These are phyloP conservation scores for Diddensiella transvaalensis DNA, from an alignment of 805 yeast genomes.

Conservation along the genomic window DNA sequence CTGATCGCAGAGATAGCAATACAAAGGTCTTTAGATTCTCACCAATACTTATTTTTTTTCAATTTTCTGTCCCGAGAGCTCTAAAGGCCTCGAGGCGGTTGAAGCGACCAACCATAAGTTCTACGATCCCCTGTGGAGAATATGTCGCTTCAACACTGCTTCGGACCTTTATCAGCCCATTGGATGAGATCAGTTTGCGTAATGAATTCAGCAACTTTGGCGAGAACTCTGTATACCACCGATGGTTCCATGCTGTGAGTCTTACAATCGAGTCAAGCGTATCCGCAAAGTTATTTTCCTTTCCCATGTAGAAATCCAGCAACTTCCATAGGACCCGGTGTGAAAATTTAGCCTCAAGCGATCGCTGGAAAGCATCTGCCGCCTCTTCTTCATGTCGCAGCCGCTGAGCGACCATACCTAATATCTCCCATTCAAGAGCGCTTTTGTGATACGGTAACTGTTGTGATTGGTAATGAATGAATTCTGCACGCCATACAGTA, in stretches of 20 bases:
- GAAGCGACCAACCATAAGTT: conserved; percentile 27
- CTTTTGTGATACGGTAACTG: conserved; percentile 72
- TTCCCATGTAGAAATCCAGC: conserved; percentile 55
- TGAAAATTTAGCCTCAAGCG: conserved; percentile 71
- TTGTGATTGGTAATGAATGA: conserved; percentile 83
- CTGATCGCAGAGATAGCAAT: neutral
- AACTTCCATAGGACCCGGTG: conserved; percentile 74
- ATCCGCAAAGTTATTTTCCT: conserved; percentile 23
- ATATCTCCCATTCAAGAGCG: conserved; percentile 87
- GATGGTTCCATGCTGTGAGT: conserved; percentile 93
- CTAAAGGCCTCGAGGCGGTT: conserved; percentile 23
- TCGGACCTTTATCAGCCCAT: conserved; percentile 74
- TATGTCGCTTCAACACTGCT: conserved; percentile 34
- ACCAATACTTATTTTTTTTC: neutral
- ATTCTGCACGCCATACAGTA: conserved; percentile 92
- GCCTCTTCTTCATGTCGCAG: conserved; percentile 87
- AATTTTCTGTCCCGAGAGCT: conserved; percentile 25
- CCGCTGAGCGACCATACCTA: conserved; percentile 82
- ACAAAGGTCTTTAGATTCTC: no score
- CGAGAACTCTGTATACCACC: conserved; percentile 94
- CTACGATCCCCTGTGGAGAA: conserved; percentile 30
- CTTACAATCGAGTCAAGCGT: conserved; percentile 63
- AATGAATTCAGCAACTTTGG: conserved; percentile 60
- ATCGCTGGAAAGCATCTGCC: conserved; percentile 72
- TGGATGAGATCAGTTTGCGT: conserved; percentile 61